Conservation (phyloP, 441 rosid genomes). For the Omphalea diandra region DNA sequence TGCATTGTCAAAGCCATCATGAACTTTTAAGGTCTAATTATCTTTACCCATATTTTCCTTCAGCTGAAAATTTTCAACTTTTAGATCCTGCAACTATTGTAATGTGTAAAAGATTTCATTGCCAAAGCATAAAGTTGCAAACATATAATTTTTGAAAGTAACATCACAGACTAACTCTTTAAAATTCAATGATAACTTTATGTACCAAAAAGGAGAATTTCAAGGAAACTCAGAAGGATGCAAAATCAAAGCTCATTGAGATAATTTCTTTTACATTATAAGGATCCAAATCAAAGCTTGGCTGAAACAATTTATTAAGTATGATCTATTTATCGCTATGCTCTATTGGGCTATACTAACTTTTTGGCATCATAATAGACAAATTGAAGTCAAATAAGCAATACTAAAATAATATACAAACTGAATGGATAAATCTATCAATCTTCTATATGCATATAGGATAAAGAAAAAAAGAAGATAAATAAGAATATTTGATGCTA, state of each 20-base stretch:
- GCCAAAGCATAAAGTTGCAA: background rate
- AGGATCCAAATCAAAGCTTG: too few relatives aligned
- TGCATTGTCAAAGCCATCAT: constrained; percentile 13
- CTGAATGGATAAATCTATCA: background rate
- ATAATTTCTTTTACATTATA: too few relatives aligned
- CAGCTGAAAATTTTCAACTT: constrained; percentile 51
- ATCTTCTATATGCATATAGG: too few relatives aligned
- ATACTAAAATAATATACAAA: too few relatives aligned
- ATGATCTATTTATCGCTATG: too few relatives aligned
- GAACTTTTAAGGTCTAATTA: constrained; percentile 28
- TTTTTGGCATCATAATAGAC: too few relatives aligned
- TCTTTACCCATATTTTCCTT: constrained; percentile 42
- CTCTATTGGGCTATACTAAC: too few relatives aligned
- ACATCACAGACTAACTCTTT: background rate
- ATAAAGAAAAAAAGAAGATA: too few relatives aligned
- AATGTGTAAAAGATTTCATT: background rate
- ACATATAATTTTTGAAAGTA: background rate
- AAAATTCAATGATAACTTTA: too few relatives aligned
- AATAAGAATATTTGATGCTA: too few relatives aligned
- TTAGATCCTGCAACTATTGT: constrained; percentile 50
- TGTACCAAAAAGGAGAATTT: background rate
- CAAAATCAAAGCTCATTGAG: constrained; percentile 9
- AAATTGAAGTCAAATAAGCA: too few relatives aligned
- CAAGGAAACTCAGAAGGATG: background rate
- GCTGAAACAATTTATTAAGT: too few relatives aligned